Base-by-base conservation (phyloP, 2,329 filamentous ascomycete species). In the Venturia nashicola region DNA sequence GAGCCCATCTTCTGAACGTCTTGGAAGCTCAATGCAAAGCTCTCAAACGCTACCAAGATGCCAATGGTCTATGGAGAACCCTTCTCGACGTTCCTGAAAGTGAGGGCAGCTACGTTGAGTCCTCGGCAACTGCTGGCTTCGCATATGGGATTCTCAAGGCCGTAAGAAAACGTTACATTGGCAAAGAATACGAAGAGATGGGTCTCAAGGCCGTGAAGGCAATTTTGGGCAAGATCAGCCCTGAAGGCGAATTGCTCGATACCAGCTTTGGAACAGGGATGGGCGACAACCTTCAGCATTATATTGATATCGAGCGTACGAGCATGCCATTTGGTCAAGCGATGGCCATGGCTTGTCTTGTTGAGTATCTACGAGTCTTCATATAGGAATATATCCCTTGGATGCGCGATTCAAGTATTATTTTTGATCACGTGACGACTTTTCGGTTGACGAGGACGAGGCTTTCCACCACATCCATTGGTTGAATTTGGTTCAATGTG, bases 301-400 rank as follows among this genome's bases (percentile, higher is more conserved):
- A 93, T 71, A 87, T 88, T 73, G 83, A 89, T 67, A 91, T 93
- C 65, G 81, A 85, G 1, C 75, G 86, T 66, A 93, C 89, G 2
- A 87, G 86, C 68, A 93, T 92, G 89, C 89, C 89, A 7, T 92
- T 92, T 69, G 89, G 89, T 0, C 89, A 92, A 73, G 87, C 88
- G 0, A 91, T 92, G 89, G 89, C 87, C 0, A 90, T 91, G 67
- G 91, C 92, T 86, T 86, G 87, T 0, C 72, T 92, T 67, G 88
- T 87, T 0, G 89, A 93, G 75, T 89, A 87, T 68, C 71, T 89
- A 73, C 23, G 61, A 43, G 32, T 57, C 23, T 63, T 42, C 39
- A 51, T 63, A 39, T 51, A 27, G n/a, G n/a, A 36, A 36, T 36
- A n/a, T 5, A n/a, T 44, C 4, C 16, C 42, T 44, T n/a, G 5